Conservation (phyloP, 192 early-diverging fungal species). For the Allomyces macrogynus region DNA sequence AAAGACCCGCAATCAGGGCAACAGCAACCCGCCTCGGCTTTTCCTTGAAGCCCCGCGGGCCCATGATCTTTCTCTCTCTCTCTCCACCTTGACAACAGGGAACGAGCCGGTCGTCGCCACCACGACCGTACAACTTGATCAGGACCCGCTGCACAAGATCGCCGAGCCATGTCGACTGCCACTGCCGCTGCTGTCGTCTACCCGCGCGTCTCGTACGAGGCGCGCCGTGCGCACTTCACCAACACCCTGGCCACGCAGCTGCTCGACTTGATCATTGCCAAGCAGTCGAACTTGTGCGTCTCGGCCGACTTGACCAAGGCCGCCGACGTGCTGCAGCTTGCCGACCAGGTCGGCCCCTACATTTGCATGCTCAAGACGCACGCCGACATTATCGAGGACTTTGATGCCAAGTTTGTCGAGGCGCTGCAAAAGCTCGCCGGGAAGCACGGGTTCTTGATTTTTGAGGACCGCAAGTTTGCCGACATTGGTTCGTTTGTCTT, state of each 20-base stretch:
- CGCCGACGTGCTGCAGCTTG: conserved; percentile 65
- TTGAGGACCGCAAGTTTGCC: conserved; percentile 98
- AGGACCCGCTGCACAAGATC: too few relatives aligned
- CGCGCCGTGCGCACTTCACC: background rate
- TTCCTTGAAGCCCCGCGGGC: too few relatives aligned
- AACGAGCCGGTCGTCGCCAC: too few relatives aligned
- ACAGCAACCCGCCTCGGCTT: too few relatives aligned
- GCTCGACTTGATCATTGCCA: conserved; percentile 64
- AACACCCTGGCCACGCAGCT: conserved; percentile 60
- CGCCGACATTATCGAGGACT: conserved; percentile 82
- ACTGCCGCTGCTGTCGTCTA: too few relatives aligned
- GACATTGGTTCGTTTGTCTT: conserved; percentile 53
- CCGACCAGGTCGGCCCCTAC: conserved; percentile 76
- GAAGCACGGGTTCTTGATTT: conserved; percentile 89
- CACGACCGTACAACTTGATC: too few relatives aligned
- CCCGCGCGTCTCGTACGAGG: too few relatives aligned
- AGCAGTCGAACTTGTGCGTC: conserved; percentile 75
- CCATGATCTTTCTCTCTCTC: too few relatives aligned
- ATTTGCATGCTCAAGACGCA: conserved; percentile 97
- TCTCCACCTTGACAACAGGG: too few relatives aligned
- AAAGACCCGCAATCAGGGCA: too few relatives aligned
- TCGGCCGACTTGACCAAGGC: conserved; percentile 80
- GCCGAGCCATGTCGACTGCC: too few relatives aligned
- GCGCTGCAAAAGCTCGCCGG: conserved; percentile 50
- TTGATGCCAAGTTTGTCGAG: conserved; percentile 62